phyloP scores from a whole-genome alignment of 2,329 filamentous ascomycete species.

The Cercospora canescens region DNA sequence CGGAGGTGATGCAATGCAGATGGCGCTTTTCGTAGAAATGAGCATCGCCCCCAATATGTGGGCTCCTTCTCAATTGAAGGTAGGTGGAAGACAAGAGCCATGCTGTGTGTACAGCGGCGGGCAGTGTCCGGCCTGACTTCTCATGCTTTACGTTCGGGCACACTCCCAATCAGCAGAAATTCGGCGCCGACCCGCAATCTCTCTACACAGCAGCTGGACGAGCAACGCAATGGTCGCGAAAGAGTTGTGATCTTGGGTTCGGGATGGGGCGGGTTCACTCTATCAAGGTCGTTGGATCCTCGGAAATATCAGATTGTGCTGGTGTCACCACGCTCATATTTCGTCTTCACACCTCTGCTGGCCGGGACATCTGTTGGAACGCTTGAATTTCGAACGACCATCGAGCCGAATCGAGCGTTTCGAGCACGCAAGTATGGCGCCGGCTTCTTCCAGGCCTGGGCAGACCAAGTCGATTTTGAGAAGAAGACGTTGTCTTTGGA shows the following conservation, averaged over 20 bases:
- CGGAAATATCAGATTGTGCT: conserved; percentile 72
- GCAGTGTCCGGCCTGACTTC: conserved; percentile 1
- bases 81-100: not conserved
- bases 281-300: conserved; percentile 70
- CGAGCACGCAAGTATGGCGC: conserved; percentile 61
- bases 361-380: conserved; percentile 84
- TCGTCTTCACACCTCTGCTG: conserved; percentile 83
- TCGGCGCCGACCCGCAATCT: conserved; percentile 20
- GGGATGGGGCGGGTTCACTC: conserved; percentile 65
- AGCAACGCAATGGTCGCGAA: conserved; percentile 43
- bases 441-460: conserved; percentile 81
- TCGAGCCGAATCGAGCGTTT: conserved; percentile 76
- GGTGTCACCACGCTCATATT: conserved; percentile 84
- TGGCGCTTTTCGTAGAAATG: not conserved
- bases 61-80: not conserved
- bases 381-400: conserved; percentile 79
- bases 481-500: conserved; percentile 74
- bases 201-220: conserved; percentile 30
- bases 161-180: not conserved
- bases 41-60: not conserved
- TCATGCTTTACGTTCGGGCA: not conserved
- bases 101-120: conserved; percentile 11
- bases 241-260: conserved; percentile 73
- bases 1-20: not conserved
- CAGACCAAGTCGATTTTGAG: conserved; percentile 75